Conservation (phyloP, 2,329 filamentous ascomycete genomes). For the Paradendryphiella salina region DNA sequence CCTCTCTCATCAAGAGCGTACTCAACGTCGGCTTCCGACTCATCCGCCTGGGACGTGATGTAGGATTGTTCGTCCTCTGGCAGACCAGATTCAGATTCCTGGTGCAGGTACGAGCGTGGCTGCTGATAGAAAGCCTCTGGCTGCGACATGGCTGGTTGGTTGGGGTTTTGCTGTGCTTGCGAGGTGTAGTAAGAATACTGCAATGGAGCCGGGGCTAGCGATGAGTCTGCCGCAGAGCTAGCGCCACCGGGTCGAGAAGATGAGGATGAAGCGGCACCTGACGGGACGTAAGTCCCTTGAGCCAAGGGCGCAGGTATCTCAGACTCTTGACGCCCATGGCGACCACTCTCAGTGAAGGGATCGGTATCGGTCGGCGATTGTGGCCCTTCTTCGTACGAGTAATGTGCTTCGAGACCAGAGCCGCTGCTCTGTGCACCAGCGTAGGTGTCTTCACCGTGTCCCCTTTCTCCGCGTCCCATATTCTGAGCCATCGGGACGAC, state of each 20-base stretch:
- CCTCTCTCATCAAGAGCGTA: constrained; percentile 44
- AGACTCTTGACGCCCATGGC: constrained; percentile 35
- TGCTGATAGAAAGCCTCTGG: constrained; percentile 48
- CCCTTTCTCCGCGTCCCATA: constrained; percentile 51
- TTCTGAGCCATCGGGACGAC: constrained; percentile 90
- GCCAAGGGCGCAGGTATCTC: constrained; percentile 36
- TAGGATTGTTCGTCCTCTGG: constrained; percentile 45
- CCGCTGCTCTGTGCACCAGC: constrained; percentile 39
- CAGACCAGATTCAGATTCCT: constrained; percentile 24
- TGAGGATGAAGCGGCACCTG: constrained; percentile 29
- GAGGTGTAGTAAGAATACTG: constrained; percentile 29
- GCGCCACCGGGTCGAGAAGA: constrained; percentile 25
- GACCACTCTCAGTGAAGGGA: constrained; percentile 60
- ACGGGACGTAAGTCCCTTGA: constrained; percentile 43
- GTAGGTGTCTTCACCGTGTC: constrained; percentile 42
- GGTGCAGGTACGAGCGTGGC: constrained; percentile 44
- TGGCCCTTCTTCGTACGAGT: constrained; percentile 54
- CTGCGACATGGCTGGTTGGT: constrained; percentile 32
- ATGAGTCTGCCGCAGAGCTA: constrained; percentile 24
- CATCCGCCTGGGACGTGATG: constrained; percentile 41
- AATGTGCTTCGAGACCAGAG: constrained; percentile 48
- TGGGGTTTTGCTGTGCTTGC: constrained; percentile 27
- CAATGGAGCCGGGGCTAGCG: constrained; percentile 34
- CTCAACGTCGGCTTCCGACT: constrained; percentile 45
- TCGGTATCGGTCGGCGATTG: constrained; percentile 63